Percentiles rank a stretch among this genome's conserved stretches.
Evolutionary conservation across 129 eudicot species (phyloP).

Genomic region (Flaveria sonorensis): DNA sequence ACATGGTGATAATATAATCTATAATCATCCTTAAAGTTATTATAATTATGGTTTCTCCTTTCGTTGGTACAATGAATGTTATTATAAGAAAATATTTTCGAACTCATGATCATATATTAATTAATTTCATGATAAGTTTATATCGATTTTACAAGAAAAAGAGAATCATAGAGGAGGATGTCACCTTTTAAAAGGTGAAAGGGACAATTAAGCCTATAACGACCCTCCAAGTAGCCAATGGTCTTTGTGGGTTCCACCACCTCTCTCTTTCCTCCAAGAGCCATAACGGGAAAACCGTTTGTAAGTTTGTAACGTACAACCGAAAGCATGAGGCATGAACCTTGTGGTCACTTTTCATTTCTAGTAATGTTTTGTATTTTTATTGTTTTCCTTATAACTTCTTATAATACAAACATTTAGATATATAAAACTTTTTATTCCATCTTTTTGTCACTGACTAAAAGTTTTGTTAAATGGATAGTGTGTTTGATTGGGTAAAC

Average conservation of each 20-base stretch:
- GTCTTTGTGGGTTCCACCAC: constrained; percentile 41
- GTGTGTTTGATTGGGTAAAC: too few species aligned
- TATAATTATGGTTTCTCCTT: neutral
- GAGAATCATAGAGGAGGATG: neutral
- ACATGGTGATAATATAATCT: neutral
- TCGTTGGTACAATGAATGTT: neutral
- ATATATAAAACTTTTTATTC: neutral
- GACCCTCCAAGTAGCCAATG: constrained; percentile 38
- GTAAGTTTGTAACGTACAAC: neutral
- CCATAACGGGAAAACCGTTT: constrained; percentile 21
- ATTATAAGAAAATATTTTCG: neutral
- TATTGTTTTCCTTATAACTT: neutral
- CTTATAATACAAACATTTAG: neutral
- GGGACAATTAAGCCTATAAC: constrained; percentile 28
- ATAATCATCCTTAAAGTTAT: neutral
- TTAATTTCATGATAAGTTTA: constrained; percentile 5
- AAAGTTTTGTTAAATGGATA: too few species aligned
- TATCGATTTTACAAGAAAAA: neutral
- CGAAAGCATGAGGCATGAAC: constrained; percentile 8
- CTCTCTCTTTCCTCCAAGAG: constrained; percentile 37
- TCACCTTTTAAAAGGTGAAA: constrained; percentile 28
- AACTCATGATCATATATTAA: neutral
- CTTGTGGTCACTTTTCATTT: constrained; percentile 11
- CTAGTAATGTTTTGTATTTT: neutral
- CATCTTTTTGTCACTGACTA: neutral